Conservation (phyloP, 352 stramenopile species). For the Phytophthora crassamura region DNA sequence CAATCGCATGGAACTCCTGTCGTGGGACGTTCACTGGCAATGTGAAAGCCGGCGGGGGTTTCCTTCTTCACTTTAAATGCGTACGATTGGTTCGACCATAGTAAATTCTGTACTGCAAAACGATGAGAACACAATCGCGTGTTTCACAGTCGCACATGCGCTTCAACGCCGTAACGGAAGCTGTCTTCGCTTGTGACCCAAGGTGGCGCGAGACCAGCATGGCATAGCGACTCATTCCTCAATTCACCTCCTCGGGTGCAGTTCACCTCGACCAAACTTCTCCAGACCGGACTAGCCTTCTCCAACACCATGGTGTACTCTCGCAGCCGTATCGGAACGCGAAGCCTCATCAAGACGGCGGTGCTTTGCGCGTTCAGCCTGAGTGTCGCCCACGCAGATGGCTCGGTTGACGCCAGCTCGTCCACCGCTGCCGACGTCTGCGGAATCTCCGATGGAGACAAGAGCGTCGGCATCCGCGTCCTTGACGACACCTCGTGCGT, state of each 20-base stretch:
- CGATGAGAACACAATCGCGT: no score
- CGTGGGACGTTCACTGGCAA: constrained; percentile 1
- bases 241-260: constrained; percentile 31
- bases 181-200: constrained; percentile 4
- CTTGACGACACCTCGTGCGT: constrained; percentile 37
- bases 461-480: constrained; percentile 37
- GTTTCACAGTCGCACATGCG: constrained; percentile 3
- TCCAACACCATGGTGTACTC: constrained; percentile 37
- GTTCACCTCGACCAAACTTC: constrained; percentile 18
- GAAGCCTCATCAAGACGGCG: constrained; percentile 31
- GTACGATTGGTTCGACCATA: background rate
- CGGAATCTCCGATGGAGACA: constrained; percentile 42
- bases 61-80: constrained; percentile 23
- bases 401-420: constrained; percentile 13
- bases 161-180: constrained; percentile 30
- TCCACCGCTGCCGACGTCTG: constrained; percentile 21
- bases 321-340: constrained; percentile 22
- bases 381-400: constrained; percentile 10
- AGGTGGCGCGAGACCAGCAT: constrained; percentile 1
- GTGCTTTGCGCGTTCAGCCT: constrained; percentile 37
- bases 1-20: constrained; percentile 24
- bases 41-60: constrained; percentile 17
- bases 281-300: constrained; percentile 2
- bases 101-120: no score
- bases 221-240: constrained; percentile 20